Percentiles rank a stretch among this genome's conserved stretches.
Evolutionary conservation across 768 basidiomycete species (phyloP).

Genomic region (Pleurotus sapidus): DNA sequence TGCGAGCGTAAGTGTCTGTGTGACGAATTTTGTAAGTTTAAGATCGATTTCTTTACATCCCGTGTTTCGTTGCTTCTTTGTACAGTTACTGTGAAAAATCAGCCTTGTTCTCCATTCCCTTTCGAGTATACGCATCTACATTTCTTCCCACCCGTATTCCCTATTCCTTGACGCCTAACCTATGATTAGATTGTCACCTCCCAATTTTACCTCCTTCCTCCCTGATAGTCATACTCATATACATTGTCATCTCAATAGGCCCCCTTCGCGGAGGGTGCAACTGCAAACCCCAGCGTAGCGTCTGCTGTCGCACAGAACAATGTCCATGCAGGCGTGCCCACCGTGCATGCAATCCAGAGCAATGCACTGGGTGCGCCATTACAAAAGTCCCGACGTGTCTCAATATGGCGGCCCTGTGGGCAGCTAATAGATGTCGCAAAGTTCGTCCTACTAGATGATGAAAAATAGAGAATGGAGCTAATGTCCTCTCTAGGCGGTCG

Average conservation of each 20-base stretch:
- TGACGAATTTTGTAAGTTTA: too few species aligned
- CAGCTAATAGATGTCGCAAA: slow-evolving; percentile 24
- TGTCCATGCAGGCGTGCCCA: not conserved
- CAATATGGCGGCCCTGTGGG: too few species aligned
- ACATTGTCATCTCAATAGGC: slow-evolving; percentile 51
- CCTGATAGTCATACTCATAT: not conserved
- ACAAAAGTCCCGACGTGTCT: not conserved
- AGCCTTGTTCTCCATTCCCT: too few species aligned
- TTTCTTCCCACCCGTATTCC: too few species aligned
- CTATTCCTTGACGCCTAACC: too few species aligned
- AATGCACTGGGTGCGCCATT: slow-evolving; percentile 34
- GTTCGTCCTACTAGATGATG: slow-evolving; percentile 21
- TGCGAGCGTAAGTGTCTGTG: too few species aligned
- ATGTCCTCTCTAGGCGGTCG: slow-evolving; percentile 29
- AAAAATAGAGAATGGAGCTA: not conserved
- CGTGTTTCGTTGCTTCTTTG: too few species aligned
- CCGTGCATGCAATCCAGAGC: slow-evolving; percentile 44
- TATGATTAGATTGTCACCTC: too few species aligned
- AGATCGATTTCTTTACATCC: too few species aligned
- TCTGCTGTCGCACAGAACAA: slow-evolving; percentile 37
- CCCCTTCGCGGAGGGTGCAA: slow-evolving; percentile 40
- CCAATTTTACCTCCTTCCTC: not conserved
- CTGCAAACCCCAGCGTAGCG: slow-evolving; percentile 16
- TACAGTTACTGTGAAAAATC: too few species aligned
- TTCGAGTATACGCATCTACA: too few species aligned